phyloP scores from a whole-genome alignment of 2,329 filamentous ascomycete genomes.

The Arthrobotrys musiformis region DNA sequence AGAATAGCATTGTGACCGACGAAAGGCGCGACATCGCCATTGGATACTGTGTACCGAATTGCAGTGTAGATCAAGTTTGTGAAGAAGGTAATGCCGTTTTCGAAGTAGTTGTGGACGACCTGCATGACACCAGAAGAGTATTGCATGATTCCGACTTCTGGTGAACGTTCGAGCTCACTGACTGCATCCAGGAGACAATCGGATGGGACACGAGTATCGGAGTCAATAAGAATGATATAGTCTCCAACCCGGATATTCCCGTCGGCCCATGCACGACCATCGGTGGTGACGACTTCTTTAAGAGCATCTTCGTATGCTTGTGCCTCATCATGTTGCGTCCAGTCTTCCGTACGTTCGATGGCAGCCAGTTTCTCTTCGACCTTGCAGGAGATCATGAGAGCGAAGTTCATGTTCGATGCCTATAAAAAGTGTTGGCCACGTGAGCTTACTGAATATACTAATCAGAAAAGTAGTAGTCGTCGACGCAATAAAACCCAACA shows the following conservation, averaged over 20 bases:
- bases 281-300: slow-evolving; percentile 73
- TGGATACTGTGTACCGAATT: slow-evolving; percentile 80
- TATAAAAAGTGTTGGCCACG: slow-evolving; percentile 64
- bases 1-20: slow-evolving; percentile 84
- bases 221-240: slow-evolving; percentile 82
- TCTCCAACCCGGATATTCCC: slow-evolving; percentile 88
- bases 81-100: slow-evolving; percentile 77
- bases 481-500: slow-evolving; percentile 14
- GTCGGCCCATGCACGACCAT: slow-evolving; percentile 80
- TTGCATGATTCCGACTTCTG: slow-evolving; percentile 81
- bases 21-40: slow-evolving; percentile 80
- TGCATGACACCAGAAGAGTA: slow-evolving; percentile 83
- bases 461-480: slow-evolving; percentile 15
- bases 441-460: slow-evolving; percentile 37
- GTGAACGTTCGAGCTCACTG: slow-evolving; percentile 82
- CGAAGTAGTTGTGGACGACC: slow-evolving; percentile 78
- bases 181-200: slow-evolving; percentile 83
- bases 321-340: slow-evolving; percentile 76
- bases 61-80: slow-evolving; percentile 80
- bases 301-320: slow-evolving; percentile 74
- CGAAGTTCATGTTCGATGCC: slow-evolving; percentile 79
- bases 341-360: slow-evolving; percentile 70
- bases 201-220: slow-evolving; percentile 79
- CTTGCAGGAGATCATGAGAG: slow-evolving; percentile 74
- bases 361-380: slow-evolving; percentile 75